A percentile compares a stretch with the other conserved stretches of the same genome.
These are phyloP conservation scores for Fraxinus latifolia DNA, from an alignment of 305 asterid genomes.

Conservation along the genomic window DNA sequence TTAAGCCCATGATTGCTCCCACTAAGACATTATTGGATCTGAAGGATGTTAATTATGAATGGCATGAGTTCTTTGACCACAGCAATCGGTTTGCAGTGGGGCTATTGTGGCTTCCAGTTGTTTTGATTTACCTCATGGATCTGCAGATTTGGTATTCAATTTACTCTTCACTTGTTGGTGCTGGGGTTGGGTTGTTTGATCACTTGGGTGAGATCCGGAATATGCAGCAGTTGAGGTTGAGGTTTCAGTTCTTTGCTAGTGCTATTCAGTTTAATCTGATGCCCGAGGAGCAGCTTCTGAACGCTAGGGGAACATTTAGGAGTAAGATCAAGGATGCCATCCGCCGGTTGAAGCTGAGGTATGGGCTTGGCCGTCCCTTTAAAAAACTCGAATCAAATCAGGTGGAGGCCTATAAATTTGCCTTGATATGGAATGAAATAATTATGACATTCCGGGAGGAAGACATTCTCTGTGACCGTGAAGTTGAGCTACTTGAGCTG, in stretches of 20 bases:
- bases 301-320: slow-evolving; percentile 34
- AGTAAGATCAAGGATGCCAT: slow-evolving; percentile 45
- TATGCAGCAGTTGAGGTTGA: slow-evolving; percentile 47
- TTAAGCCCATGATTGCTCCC: slow-evolving; percentile 49
- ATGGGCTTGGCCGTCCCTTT: slow-evolving; percentile 49
- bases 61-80: slow-evolving; percentile 42
- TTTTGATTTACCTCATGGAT: slow-evolving; percentile 51
- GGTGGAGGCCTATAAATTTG: slow-evolving; percentile 48
- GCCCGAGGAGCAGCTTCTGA: slow-evolving; percentile 54
- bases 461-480: slow-evolving; percentile 44
- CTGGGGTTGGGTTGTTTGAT: slow-evolving; percentile 36
- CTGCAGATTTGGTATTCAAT: slow-evolving; percentile 54
- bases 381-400: slow-evolving; percentile 45
- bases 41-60: slow-evolving; percentile 33
- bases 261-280: slow-evolving; percentile 52
- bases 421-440: slow-evolving; percentile 54
- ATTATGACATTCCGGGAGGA: slow-evolving; percentile 48
- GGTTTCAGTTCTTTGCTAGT: slow-evolving; percentile 52
- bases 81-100: slow-evolving; percentile 48
- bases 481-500: slow-evolving; percentile 47
- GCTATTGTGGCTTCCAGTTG: slow-evolving; percentile 47
- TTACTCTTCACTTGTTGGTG: slow-evolving; percentile 46
- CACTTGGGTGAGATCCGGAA: slow-evolving; percentile 50
- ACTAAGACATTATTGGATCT: slow-evolving; percentile 36
- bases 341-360: slow-evolving; percentile 44